Percentiles rank a stretch among this genome's conserved stretches.
These are phyloP conservation scores for Colletotrichum graminicola DNA, from an alignment of 2,329 filamentous ascomycete genomes.

Conservation along the genomic window DNA sequence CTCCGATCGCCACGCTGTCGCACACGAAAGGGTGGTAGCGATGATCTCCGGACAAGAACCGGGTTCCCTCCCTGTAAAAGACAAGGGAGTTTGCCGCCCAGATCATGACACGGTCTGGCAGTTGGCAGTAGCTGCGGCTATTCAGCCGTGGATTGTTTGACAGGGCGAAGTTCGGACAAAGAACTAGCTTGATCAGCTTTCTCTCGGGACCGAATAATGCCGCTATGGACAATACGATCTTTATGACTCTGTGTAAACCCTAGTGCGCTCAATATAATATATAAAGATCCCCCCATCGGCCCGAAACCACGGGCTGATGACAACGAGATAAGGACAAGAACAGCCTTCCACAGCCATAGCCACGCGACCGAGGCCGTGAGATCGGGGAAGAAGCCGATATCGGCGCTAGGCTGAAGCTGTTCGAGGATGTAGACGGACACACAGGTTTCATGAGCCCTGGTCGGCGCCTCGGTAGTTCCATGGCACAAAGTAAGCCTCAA, in stretches of 20 bases:
- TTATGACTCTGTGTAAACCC: background rate
- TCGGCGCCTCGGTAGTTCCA: too few relatives aligned
- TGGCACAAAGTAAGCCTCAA: background rate
- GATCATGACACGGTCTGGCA: slow-evolving; percentile 23
- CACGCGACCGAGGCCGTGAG: too few relatives aligned
- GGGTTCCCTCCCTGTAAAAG: background rate
- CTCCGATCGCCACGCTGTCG: slow-evolving; percentile 14
- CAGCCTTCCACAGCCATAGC: too few relatives aligned
- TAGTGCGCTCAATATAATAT: background rate
- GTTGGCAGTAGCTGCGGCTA: slow-evolving; percentile 16
- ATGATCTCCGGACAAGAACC: slow-evolving; percentile 28
- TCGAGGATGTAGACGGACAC: too few relatives aligned
- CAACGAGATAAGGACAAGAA: too few relatives aligned
- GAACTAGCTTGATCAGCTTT: background rate
- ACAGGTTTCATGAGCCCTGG: too few relatives aligned
- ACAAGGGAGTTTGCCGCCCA: background rate
- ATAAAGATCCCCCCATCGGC: background rate
- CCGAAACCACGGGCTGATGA: slow-evolving; percentile 9
- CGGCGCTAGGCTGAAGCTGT: too few relatives aligned
- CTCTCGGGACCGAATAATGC: background rate
- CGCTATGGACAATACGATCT: background rate
- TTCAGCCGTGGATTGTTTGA: background rate
- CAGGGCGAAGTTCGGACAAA: slow-evolving; percentile 14
- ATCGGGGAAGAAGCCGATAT: too few relatives aligned
- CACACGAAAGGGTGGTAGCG: slow-evolving; percentile 27